Evolutionary conservation across 331 rosid genomes (phyloP).

Genomic region (Telfairia occidentalis): DNA sequence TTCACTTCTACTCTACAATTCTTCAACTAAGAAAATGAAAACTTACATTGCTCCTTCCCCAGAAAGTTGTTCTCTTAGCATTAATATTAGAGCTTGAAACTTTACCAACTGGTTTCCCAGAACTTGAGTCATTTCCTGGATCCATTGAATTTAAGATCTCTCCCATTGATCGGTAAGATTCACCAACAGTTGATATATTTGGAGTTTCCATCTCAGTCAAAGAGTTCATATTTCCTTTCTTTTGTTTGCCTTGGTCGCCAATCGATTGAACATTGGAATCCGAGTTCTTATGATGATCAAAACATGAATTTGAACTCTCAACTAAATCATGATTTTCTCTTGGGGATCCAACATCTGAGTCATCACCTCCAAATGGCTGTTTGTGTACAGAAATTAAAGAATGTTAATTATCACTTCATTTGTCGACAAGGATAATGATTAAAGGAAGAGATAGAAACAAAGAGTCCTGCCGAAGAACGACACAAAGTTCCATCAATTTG

Average conservation of each 20-base stretch:
- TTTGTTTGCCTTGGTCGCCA: constrained; percentile 47
- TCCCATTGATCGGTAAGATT: constrained; percentile 74
- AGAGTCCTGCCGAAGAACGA: background rate
- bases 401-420: background rate
- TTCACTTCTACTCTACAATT: background rate
- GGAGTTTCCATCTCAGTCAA: constrained; percentile 45
- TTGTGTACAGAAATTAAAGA: constrained; percentile 10
- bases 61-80: constrained; percentile 68
- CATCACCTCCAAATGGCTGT: constrained; percentile 64
- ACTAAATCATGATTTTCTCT: constrained; percentile 50
- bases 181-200: constrained; percentile 47
- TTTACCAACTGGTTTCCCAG: constrained; percentile 54
- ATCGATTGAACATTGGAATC: constrained; percentile 32
- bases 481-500: background rate
- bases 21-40: background rate
- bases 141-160: constrained; percentile 78
- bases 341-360: constrained; percentile 71
- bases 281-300: constrained; percentile 28
- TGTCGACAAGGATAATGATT: background rate
- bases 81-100: constrained; percentile 38
- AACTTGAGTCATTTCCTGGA: constrained; percentile 52
- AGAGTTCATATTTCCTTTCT: constrained; percentile 36
- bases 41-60: constrained; percentile 98
- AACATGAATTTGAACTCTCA: constrained; percentile 37
- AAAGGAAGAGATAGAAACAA: background rate